A percentile compares a stretch with the other conserved stretches of the same genome.
Evolutionary conservation across 2,329 filamentous ascomycete genomes (phyloP).

Genomic region (Hypoxylon sp.): DNA sequence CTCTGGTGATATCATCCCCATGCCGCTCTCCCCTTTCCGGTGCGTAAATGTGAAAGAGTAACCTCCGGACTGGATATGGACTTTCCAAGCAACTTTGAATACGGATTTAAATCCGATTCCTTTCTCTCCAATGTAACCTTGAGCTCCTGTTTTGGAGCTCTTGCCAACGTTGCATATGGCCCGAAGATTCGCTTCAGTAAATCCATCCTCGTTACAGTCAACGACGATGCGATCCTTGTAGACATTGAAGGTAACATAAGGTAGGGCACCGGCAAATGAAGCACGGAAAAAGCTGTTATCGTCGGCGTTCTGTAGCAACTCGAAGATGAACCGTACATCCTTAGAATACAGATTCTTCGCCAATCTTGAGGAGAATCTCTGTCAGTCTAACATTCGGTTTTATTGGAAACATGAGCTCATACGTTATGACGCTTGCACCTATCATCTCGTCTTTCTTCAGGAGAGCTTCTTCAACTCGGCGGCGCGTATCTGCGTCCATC

Average conservation of each 20-base stretch:
- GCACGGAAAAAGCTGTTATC: conserved; percentile 61
- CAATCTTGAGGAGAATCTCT: conserved; percentile 53
- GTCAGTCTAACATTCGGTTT: neutral
- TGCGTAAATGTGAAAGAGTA: conserved; percentile 63
- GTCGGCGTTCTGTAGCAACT: conserved; percentile 69
- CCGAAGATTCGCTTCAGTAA: conserved; percentile 58
- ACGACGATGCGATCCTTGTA: conserved; percentile 58
- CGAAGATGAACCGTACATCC: conserved; percentile 64
- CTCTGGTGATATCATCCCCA: conserved; percentile 66
- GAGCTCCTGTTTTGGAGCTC: conserved; percentile 61
- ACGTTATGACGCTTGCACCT: conserved; percentile 48
- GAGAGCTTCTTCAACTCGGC: conserved; percentile 36
- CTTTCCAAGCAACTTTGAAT: conserved; percentile 63
- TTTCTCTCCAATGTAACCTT: conserved; percentile 65
- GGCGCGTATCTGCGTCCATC: conserved; percentile 30
- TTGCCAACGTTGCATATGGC: conserved; percentile 63
- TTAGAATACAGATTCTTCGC: conserved; percentile 61
- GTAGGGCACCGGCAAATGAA: conserved; percentile 37
- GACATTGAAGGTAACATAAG: conserved; percentile 57
- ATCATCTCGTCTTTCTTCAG: conserved; percentile 35
- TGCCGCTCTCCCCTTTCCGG: conserved; percentile 58
- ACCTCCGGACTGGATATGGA: conserved; percentile 61
- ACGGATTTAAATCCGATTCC: conserved; percentile 68
- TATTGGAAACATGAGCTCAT: neutral
- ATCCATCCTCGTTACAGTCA: conserved; percentile 67